A percentile compares a stretch with the other conserved stretches of the same genome.
Evolutionary conservation across 352 stramenopile species (phyloP).

Genomic region (Phytophthora pistaciae): DNA sequence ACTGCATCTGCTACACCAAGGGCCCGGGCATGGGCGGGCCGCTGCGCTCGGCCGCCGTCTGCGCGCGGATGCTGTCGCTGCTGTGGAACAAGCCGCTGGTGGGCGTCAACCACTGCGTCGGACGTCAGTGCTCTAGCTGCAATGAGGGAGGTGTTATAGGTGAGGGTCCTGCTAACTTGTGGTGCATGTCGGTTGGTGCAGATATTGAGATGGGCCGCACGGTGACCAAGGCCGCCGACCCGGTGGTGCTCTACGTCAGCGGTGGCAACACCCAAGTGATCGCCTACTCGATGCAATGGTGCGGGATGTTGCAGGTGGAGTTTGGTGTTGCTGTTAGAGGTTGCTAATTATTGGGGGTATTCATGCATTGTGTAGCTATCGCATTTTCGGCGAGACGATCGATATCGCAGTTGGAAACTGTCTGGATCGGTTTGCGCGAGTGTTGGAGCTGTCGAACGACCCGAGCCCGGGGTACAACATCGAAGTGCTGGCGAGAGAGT

Average conservation of each 20-base stretch:
- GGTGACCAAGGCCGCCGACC: slow-evolving; percentile 95
- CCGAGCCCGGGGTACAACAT: slow-evolving; percentile 99
- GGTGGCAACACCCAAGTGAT: slow-evolving; percentile 99
- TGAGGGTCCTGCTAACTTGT: not conserved
- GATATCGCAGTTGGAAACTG: slow-evolving; percentile 99
- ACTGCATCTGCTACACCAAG: slow-evolving; percentile 97
- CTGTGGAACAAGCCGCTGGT: slow-evolving; percentile 97
- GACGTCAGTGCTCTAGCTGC: slow-evolving; percentile 67
- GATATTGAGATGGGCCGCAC: slow-evolving; percentile 99
- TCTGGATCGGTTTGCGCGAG: slow-evolving; percentile 97
- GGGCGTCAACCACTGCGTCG: slow-evolving; percentile 99
- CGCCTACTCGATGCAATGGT: slow-evolving; percentile 90
- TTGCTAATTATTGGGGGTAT: not conserved
- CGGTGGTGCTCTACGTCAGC: slow-evolving; percentile 99
- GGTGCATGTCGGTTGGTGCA: slow-evolving; percentile 22
- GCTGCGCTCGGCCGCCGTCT: slow-evolving; percentile 96
- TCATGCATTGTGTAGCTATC: slow-evolving; percentile 78
- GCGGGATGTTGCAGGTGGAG: not conserved
- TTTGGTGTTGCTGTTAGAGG: slow-evolving; percentile 15
- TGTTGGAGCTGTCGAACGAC: slow-evolving; percentile 98
- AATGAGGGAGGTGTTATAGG: not conserved
- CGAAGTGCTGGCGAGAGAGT: slow-evolving; percentile 97
- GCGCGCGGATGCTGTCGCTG: slow-evolving; percentile 94
- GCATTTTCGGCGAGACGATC: slow-evolving; percentile 99
- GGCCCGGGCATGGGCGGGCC: slow-evolving; percentile 99